A percentile compares a stretch with the other conserved stretches of the same genome.
These are phyloP conservation scores for Pythium periplocum DNA, from an alignment of 352 stramenopile genomes.

Conservation along the genomic window DNA sequence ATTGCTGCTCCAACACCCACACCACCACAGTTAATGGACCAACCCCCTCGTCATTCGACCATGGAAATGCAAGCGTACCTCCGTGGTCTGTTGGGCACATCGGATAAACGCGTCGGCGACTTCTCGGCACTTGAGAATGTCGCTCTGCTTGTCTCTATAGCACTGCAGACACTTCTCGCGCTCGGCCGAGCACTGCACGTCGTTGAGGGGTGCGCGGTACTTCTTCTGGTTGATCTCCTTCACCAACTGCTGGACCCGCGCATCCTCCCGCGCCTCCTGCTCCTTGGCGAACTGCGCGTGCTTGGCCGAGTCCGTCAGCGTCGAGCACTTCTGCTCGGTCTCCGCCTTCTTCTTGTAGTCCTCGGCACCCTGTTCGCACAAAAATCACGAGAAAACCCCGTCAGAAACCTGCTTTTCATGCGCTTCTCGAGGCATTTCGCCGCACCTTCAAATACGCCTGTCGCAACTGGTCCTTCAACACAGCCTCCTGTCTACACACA, in stretches of 20 bases:
- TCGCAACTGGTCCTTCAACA: constrained; percentile 71
- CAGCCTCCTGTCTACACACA: constrained; percentile 38
- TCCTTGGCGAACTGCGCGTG: constrained; percentile 66
- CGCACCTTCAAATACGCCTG: constrained; percentile 69
- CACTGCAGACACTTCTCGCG: constrained; percentile 79
- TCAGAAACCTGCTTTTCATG: too few species aligned
- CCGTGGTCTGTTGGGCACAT: constrained; percentile 77
- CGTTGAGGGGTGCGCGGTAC: constrained; percentile 71
- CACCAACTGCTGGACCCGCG: constrained; percentile 69
- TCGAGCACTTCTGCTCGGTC: constrained; percentile 32
- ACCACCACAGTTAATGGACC: too few species aligned
- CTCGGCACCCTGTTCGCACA: constrained; percentile 39
- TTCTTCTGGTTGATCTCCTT: constrained; percentile 80
- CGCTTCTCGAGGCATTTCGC: background rate
- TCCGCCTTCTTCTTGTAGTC: constrained; percentile 66
- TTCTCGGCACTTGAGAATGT: constrained; percentile 83
- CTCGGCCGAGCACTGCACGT: constrained; percentile 77
- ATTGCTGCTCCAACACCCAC: constrained; percentile 29
- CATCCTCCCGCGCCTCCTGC: constrained; percentile 57
- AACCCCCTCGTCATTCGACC: too few species aligned
- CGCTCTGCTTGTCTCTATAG: constrained; percentile 78
- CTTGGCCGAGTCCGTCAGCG: constrained; percentile 22
- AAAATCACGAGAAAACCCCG: background rate
- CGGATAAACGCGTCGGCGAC: constrained; percentile 80
- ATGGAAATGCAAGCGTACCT: constrained; percentile 23